Base-by-base conservation (phyloP, 495 filamentous ascomycete species). In the Letharia lupina region DNA sequence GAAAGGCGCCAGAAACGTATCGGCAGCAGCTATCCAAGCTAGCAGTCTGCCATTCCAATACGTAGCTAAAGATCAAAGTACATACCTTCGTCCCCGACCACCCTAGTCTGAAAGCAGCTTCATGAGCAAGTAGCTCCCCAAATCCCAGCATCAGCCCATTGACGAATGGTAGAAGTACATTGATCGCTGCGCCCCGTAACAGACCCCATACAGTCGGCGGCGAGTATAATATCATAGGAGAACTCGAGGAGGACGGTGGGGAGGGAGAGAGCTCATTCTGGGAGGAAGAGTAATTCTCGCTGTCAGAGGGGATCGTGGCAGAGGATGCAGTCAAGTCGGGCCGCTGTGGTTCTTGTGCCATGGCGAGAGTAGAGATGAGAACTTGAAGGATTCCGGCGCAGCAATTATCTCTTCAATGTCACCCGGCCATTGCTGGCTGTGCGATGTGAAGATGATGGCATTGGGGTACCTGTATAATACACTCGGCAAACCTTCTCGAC, bases 121-220 rank as follows among this genome's bases (percentile, higher is more conserved):
- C 94, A 74, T 99, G 93, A 63, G 94, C 94, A 74, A 98, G 88
- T 47, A 99, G 79, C 77, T 99, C 94, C 33, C 94, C 94, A 72
- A 99, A 96, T 8, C 94, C 94, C 63, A 99, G 78, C 94, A 99
- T 99, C 77, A 99, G 82, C 31, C 94, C 94, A 76, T 99, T 99
- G 70, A 99, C 85, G 68, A 99, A 99, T 0, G 94, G 94, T 4
- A 99, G 79, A 1, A 99, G 66, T 11, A 99, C 79, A 74, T 99
- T 99, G 77, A 99, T 98, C 7, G 91, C 91, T 10, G 91, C 91
- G 11, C 94, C 91, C 44, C 93, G 86, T 60, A 97, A 61, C 48
- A 99, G 73, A 40, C 89, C 84, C 89, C 89, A 93, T 42, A 93
- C 62, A 0, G 91, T 94, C 0, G 95, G 93, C 20, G 91, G 90